Base-by-base conservation (phyloP, 148 eudicot species). In the Diospyros lotus region DNA sequence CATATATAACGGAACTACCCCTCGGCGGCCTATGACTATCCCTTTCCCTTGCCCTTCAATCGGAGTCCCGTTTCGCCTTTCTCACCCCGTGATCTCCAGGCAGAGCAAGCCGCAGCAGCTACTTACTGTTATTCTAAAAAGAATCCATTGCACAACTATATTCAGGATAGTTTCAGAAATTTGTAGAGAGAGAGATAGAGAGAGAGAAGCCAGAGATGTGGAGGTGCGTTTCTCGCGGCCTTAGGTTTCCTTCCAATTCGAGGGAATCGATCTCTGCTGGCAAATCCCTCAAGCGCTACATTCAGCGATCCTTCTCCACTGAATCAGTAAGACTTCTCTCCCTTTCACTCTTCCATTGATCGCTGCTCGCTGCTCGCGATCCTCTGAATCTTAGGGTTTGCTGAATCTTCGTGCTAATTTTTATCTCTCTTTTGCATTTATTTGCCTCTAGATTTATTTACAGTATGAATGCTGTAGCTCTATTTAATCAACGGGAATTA, bases 201-300 rank as follows among this genome's bases (percentile, higher is more conserved):
- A 60, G 46, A 51, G 66, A 60, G 40, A 28, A 52, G 45, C 9
- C 7, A 55, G 64, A 73, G 75, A 94, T 94, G 98, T 94, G 98
- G 98, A 89, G 98, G 64, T 87, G 89, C 73, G 86, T 86, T 40
- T 79, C 87, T n/a, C 95, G 93, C 51, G 82, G 90, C 75, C 77
- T 93, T 55, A 85, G 91, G 28, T 41, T 80, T 17, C 77, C 81
- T 18, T 70, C 28, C 28, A 28, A 28, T 28, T 28, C 83, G 56
- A 63, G 42, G 74, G 75, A 83, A 76, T 87, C 88, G 72, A 72
- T 82, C 80, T 81, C 84, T 51, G 73, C 76, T 66, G 73, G 28
- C 28, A 28, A 70, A 59, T 78, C 82, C 18, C 9, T 54, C 61
- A 63, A 64, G 58, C 68, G 77, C 53, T 62, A 44, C 54, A 72